Percentiles rank a stretch among this genome's conserved stretches.
phyloP scores from a whole-genome alignment of 139 green algal species.

The Edaphochlamys debaryana region DNA sequence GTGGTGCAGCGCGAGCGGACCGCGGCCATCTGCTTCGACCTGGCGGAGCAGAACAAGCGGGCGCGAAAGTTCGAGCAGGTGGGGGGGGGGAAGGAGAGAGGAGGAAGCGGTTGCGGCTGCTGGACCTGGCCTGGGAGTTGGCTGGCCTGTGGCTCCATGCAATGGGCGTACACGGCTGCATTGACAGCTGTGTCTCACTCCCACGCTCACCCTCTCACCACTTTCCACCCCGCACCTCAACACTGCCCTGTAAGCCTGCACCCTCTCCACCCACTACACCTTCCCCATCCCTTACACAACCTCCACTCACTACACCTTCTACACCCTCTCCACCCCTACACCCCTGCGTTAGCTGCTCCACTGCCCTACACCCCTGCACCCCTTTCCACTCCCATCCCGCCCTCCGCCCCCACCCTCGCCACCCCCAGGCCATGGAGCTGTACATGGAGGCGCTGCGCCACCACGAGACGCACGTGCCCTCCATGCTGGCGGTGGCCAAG shows the following conservation, averaged over 20 bases:
- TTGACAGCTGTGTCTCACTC: too few species aligned
- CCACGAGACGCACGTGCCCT: slow-evolving; percentile 55
- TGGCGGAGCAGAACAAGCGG: slow-evolving; percentile 61
- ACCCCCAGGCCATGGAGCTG: slow-evolving; percentile 55
- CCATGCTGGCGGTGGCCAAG: slow-evolving; percentile 65
- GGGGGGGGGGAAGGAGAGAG: neutral
- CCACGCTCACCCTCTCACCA: too few species aligned
- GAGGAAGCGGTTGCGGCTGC: too few species aligned
- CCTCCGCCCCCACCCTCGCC: neutral
- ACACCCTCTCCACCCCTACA: neutral
- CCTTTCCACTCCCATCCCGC: neutral
- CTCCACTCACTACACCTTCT: neutral
- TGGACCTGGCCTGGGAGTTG: neutral
- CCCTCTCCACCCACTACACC: too few species aligned
- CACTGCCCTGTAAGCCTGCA: too few species aligned
- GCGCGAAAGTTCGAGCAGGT: slow-evolving; percentile 59
- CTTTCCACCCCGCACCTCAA: too few species aligned
- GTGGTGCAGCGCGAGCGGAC: slow-evolving; percentile 54
- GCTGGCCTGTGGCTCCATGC: too few species aligned
- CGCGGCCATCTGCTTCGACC: slow-evolving; percentile 69
- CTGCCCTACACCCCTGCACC: too few species aligned
- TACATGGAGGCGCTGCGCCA: slow-evolving; percentile 68
- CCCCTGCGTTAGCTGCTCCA: too few species aligned
- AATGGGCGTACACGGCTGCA: too few species aligned
- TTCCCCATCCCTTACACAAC: neutral